A percentile compares a stretch with the other conserved stretches of the same genome.
These are phyloP conservation scores for Aspergillus neoniger DNA, from an alignment of 2,329 filamentous ascomycete genomes.

Conservation along the genomic window DNA sequence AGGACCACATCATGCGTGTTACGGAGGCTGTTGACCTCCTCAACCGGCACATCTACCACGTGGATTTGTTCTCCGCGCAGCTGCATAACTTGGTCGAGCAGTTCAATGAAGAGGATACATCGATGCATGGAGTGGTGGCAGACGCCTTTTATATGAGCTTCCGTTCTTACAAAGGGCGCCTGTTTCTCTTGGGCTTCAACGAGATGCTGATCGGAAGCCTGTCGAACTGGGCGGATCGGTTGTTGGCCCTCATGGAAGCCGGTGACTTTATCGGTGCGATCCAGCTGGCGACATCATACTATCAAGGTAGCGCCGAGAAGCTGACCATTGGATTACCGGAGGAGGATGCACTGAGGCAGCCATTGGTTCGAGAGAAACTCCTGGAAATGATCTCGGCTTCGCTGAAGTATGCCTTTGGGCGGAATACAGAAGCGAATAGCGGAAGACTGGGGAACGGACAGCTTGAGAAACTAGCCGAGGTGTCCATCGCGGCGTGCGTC, in stretches of 20 bases:
- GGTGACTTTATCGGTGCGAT: conserved; percentile 96
- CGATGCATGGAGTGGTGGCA: conserved; percentile 93
- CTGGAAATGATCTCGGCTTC: conserved; percentile 93
- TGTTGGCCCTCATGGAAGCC: conserved; percentile 91
- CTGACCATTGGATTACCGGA: conserved; percentile 91
- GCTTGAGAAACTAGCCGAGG: conserved; percentile 75
- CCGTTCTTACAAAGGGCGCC: conserved; percentile 86
- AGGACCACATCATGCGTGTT: conserved; percentile 84
- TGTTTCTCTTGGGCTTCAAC: conserved; percentile 92
- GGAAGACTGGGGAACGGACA: conserved; percentile 60
- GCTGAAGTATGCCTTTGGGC: conserved; percentile 81
- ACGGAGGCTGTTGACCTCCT: conserved; percentile 94
- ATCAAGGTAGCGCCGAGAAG: conserved; percentile 87
- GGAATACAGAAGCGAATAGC: conserved; percentile 53
- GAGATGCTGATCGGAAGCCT: conserved; percentile 87
- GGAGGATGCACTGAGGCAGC: conserved; percentile 72
- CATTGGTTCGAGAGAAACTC: conserved; percentile 82
- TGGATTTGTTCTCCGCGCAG: conserved; percentile 86
- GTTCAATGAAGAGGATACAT: conserved; percentile 79
- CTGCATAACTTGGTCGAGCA: conserved; percentile 83
- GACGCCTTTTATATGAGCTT: conserved; percentile 99
- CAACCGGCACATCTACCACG: conserved; percentile 88
- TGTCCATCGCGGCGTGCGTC: conserved; percentile 80
- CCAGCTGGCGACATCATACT: conserved; percentile 86
- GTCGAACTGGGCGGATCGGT: conserved; percentile 94